Evolutionary conservation across 1,284 basidiomycete species (phyloP), one percentile per base, ranked within the genome.

Genomic region (Cutaneotrichosporon spelunceum): DNA sequence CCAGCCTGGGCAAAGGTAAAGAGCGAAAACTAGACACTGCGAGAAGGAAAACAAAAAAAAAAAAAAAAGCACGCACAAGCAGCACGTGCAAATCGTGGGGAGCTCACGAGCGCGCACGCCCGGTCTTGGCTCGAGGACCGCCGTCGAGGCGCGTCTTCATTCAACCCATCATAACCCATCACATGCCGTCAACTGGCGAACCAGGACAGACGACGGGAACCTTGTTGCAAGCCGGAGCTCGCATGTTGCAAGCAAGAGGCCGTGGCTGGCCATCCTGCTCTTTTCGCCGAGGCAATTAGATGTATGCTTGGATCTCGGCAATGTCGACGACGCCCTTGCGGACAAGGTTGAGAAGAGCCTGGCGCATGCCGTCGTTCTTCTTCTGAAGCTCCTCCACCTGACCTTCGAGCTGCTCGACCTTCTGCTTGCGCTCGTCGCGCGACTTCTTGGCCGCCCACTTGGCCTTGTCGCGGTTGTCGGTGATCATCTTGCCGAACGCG

Each of bases 381-480:
- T 23, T 53, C 49, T 71, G 56, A 4, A 70, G 68, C 44, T 68
- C 66, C 49, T 68, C 68, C 45, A 72, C 67, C 64, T 70, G 69
- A 56, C 66, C 65, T 59, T 73, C 72, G 56, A 72, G 68, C 16
- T 60, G 57, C 61, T 73, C 72, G 59, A 72, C 72, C 69, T 73
- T 72, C 56, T 66, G 66, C 68, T 70, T 65, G 56, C 70, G 66
- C 61, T 75, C 71, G 60, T 73, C 72, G 36, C 73, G 67, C 34
- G 71, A 72, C 68, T 75, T 73, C 65, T 72, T 73, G 34, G 73
- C 72, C 13, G 73, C 73, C 60, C 72, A 72, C 63, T 70, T 71
- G 56, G 73, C 73, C 64, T 72, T 72, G 66, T 72, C 69, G 58
- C 73, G 71, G 66, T 72, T 70, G 54, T 71, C 70, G 27, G 67